Evolutionary conservation across 371 early-diverging fungal species (phyloP).

Genomic region (Gilbertella persicaria): DNA sequence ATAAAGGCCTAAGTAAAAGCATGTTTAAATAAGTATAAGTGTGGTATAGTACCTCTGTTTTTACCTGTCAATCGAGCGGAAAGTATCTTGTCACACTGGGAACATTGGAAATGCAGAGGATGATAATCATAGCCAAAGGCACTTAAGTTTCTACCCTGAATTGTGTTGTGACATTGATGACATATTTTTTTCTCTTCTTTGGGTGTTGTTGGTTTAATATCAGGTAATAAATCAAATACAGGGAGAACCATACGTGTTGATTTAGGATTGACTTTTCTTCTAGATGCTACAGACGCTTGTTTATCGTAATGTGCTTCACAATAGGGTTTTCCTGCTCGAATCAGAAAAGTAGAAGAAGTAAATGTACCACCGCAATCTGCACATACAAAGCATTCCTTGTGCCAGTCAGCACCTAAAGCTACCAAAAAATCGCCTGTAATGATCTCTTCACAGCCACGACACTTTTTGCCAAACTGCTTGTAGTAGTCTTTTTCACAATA

Average conservation of each 20-base stretch:
- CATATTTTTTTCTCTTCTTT: constrained; percentile 18
- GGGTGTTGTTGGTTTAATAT: background rate
- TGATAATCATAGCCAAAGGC: constrained; percentile 58
- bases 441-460: constrained; percentile 62
- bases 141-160: constrained; percentile 49
- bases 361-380: constrained; percentile 59
- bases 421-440: constrained; percentile 60
- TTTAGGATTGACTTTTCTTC: background rate
- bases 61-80: constrained; percentile 25
- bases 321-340: constrained; percentile 57
- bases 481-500: constrained; percentile 77
- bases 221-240: background rate
- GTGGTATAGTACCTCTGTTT: background rate
- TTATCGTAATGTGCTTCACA: constrained; percentile 64
- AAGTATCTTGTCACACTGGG: constrained; percentile 45
- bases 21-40: background rate
- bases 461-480: constrained; percentile 62
- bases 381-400: constrained; percentile 75
- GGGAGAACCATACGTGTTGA: constrained; percentile 2
- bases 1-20: constrained; percentile 13
- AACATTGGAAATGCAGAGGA: constrained; percentile 55
- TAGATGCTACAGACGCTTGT: background rate
- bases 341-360: constrained; percentile 47
- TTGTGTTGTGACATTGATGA: constrained; percentile 33
- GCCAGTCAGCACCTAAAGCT: constrained; percentile 69